phyloP scores from a whole-genome alignment of 1,139 yeast species.

The Protomyces macrosporus region DNA sequence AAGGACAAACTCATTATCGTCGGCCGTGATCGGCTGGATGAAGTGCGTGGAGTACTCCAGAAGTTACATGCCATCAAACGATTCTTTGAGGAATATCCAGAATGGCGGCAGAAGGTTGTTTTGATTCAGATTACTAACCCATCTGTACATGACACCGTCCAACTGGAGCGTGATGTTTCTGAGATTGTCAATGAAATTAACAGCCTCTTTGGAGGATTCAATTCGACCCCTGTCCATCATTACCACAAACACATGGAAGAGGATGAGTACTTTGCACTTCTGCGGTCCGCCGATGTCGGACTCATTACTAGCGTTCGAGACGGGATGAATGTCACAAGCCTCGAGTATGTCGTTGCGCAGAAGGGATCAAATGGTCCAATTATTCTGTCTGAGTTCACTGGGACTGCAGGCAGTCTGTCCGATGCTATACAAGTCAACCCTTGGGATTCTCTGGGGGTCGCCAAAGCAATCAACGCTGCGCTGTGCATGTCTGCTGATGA shows the following conservation, averaged over 20 bases:
- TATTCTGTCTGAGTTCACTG: constrained; percentile 86
- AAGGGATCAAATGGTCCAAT: constrained; percentile 61
- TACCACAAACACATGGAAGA: constrained; percentile 84
- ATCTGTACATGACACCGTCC: constrained; percentile 49
- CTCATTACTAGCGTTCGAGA: constrained; percentile 86
- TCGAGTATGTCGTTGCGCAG: constrained; percentile 88
- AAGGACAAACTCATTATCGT: constrained; percentile 65
- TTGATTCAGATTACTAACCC: constrained; percentile 90
- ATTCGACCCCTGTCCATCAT: constrained; percentile 76
- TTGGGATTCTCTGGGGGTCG: constrained; percentile 92
- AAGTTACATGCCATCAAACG: constrained; percentile 74
- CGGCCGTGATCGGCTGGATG: constrained; percentile 75
- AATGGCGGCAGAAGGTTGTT: constrained; percentile 54
- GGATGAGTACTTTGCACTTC: constrained; percentile 81
- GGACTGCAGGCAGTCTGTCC: constrained; percentile 72
- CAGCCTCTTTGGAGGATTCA: constrained; percentile 72
- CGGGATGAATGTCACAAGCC: constrained; percentile 92
- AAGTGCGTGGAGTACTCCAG: constrained; percentile 77
- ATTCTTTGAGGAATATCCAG: constrained; percentile 83
- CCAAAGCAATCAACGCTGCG: constrained; percentile 71
- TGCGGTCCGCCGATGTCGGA: constrained; percentile 85
- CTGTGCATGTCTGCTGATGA: constrained; percentile 46
- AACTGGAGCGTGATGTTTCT: constrained; percentile 69
- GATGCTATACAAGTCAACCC: constrained; percentile 89
- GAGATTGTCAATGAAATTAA: constrained; percentile 77